Percentiles rank a stretch among this genome's conserved stretches.
These are phyloP conservation scores for Fragilariopsis cylindrus DNA, from an alignment of 108 stramenopile species.

Conservation along the genomic window DNA sequence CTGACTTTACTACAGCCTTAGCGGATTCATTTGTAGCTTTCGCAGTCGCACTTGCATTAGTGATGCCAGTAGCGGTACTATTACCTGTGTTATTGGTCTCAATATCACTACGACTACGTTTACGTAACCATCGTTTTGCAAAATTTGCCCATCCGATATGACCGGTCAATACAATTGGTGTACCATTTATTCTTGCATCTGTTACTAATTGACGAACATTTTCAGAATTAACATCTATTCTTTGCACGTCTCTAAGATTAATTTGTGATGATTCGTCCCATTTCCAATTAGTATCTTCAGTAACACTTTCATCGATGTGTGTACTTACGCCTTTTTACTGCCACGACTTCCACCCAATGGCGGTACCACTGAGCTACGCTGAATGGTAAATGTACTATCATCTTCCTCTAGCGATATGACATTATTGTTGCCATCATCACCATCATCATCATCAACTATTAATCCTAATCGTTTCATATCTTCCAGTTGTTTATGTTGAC, in stretches of 20 bases:
- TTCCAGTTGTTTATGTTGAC: neutral
- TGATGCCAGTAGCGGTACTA: neutral
- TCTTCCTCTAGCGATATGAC: neutral
- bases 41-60: too few species aligned
- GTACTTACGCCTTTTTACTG: constrained; percentile 26
- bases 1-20: too few species aligned
- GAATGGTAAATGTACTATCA: neutral
- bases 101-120: neutral
- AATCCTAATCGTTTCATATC: neutral
- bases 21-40: too few species aligned
- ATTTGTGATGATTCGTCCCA: constrained; percentile 28
- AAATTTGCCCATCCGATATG: constrained; percentile 79
- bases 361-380: too few species aligned
- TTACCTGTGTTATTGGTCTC: neutral
- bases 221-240: constrained; percentile 56
- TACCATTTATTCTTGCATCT: constrained; percentile 62
- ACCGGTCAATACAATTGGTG: constrained; percentile 70
- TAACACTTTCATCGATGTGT: constrained; percentile 17
- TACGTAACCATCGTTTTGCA: constrained; percentile 63
- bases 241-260: constrained; percentile 45
- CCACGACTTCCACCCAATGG: too few species aligned
- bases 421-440: neutral
- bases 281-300: constrained; percentile 2
- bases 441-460: constrained; percentile 9
- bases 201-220: constrained; percentile 48